Evolutionary conservation across 306 rosid genomes (phyloP), one percentile per base, ranked within the genome.

Genomic region (Gastrolobium bilobum): DNA sequence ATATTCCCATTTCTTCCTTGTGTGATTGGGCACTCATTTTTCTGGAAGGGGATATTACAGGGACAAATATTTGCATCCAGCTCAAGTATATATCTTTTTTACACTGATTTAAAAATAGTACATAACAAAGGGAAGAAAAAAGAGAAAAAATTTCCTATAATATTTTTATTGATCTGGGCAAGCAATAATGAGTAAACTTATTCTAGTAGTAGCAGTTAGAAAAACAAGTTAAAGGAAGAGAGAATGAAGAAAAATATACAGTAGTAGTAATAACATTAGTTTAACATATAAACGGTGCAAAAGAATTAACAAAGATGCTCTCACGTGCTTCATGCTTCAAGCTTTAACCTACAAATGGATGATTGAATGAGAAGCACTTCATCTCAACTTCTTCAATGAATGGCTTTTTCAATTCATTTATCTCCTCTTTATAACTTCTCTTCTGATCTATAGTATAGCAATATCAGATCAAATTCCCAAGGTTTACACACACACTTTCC

Each of bases 381-480:
- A n/a, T n/a, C n/a, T n/a, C n/a, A n/a, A n/a, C n/a, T n/a, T n/a
- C n/a, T n/a, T n/a, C n/a, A n/a, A n/a, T n/a, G n/a, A n/a, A n/a
- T n/a, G n/a, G n/a, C n/a, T n/a, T n/a, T n/a, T n/a, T n/a, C n/a
- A n/a, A 63, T 72, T 85, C 31, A 63, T 83, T 20, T 70, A 47
- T 79, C 50, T 80, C 50, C 71, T 88, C 74, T 84, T 83, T 38
- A 35, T 81, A 33, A 65, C 71, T 71, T 83, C 68, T 64, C 77
- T 86, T 72, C 81, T 88, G 20, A 30, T 80, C 75, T 37, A 13
- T 37, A 68, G 14, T 13, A 38, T 86, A 63, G 65, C 87, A 52
- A 58, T 76, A 37, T 61, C 97, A 79, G 82, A 80, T 76, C 91
- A 82, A 64, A 81, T 59, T 79, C 88, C 91, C 70, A 92, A 92